These are phyloP conservation scores for Dipsacomyces acuminosporus DNA, from an alignment of 371 early-diverging fungal species.

Conservation along the genomic window DNA sequence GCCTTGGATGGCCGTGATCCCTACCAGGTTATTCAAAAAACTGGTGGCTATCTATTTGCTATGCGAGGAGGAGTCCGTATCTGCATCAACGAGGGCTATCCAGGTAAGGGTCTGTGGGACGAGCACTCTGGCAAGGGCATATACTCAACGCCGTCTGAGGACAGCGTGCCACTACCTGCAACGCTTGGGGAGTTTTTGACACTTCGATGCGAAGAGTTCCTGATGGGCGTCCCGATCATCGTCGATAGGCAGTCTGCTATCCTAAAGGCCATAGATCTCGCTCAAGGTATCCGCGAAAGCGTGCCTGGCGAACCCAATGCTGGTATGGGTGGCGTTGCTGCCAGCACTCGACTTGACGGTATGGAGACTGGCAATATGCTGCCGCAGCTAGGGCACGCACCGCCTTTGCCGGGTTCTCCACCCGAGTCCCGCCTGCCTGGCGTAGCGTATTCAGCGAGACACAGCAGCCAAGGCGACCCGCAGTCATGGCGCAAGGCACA, in stretches of 20 bases:
- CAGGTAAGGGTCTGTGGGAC: conserved; percentile 41
- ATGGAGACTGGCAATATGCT: not conserved
- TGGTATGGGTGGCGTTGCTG: not conserved
- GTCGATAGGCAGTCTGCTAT: conserved; percentile 31
- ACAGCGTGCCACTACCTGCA: conserved; percentile 21
- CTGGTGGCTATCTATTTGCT: conserved; percentile 47
- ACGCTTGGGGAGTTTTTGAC: conserved; percentile 41
- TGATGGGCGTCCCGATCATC: conserved; percentile 45
- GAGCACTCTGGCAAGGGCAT: conserved; percentile 31
- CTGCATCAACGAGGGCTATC: conserved; percentile 44
- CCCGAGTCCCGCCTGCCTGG: not conserved
- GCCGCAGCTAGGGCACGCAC: not conserved
- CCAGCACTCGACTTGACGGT: conserved; percentile 1
- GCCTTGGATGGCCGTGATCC: conserved; percentile 48
- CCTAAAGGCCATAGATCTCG: conserved; percentile 11
- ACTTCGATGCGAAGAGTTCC: conserved; percentile 45
- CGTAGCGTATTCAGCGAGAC: no score
- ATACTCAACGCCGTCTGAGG: conserved; percentile 36
- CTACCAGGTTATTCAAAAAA: conserved; percentile 37
- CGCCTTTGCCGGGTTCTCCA: not conserved
- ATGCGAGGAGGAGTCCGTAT: conserved; percentile 50
- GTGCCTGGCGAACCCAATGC: not conserved
- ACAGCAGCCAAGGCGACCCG: conserved; percentile 1
- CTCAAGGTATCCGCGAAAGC: not conserved
- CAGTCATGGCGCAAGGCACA: conserved; percentile 22